These are phyloP conservation scores for Tricholoma saponaceum DNA, from an alignment of 768 basidiomycete species.

Conservation along the genomic window DNA sequence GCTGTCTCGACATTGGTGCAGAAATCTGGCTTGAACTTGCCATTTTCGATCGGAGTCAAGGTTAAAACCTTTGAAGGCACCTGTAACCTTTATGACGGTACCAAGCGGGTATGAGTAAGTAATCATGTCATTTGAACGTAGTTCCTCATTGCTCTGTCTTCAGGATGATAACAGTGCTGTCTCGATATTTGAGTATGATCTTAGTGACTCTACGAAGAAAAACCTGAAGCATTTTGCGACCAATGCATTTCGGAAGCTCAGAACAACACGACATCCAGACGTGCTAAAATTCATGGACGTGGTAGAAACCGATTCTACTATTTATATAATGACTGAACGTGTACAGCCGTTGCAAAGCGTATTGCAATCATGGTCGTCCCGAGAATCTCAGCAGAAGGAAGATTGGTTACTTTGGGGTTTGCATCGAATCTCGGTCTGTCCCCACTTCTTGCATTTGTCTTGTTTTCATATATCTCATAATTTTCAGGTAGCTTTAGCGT, in stretches of 20 bases:
- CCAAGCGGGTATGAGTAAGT: slow-evolving; percentile 62
- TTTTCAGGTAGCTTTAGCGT: slow-evolving; percentile 77
- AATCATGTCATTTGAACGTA: slow-evolving; percentile 10
- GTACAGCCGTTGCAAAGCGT: slow-evolving; percentile 69
- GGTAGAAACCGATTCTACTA: slow-evolving; percentile 80
- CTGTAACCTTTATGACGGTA: slow-evolving; percentile 85
- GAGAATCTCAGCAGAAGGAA: slow-evolving; percentile 61
- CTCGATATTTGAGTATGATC: slow-evolving; percentile 92
- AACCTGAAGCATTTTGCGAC: slow-evolving; percentile 72
- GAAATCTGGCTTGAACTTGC: slow-evolving; percentile 87
- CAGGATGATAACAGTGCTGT: slow-evolving; percentile 87
- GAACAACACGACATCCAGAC: slow-evolving; percentile 92
- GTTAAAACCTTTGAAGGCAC: slow-evolving; percentile 66
- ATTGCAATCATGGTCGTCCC: slow-evolving; percentile 59
- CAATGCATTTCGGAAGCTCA: slow-evolving; percentile 86
- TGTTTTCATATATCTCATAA: slow-evolving; percentile 6
- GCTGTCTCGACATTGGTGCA: slow-evolving; percentile 90
- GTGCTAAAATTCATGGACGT: slow-evolving; percentile 94
- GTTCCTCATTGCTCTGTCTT: slow-evolving; percentile 9
- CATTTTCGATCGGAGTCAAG: slow-evolving; percentile 79
- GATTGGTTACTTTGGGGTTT: slow-evolving; percentile 95
- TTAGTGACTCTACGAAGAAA: slow-evolving; percentile 53
- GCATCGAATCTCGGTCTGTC: slow-evolving; percentile 79
- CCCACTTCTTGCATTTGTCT: background rate
- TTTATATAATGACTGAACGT: slow-evolving; percentile 95